Evolutionary conservation across 2,329 filamentous ascomycete species (phyloP).

Genomic region (Trichophaea hybrida): DNA sequence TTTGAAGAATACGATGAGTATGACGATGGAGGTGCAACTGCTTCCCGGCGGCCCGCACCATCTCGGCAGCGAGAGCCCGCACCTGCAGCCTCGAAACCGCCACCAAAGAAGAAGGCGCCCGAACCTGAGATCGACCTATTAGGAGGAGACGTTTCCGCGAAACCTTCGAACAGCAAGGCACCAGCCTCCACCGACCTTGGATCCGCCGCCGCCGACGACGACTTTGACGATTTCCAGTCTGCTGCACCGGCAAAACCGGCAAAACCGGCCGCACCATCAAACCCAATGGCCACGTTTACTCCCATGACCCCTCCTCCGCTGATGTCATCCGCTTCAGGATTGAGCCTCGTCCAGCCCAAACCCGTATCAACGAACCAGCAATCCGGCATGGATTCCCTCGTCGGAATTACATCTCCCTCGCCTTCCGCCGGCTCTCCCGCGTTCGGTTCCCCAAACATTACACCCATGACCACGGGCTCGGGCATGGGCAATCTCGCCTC

Average conservation of each 20-base stretch:
- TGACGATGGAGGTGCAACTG: slow-evolving; percentile 54
- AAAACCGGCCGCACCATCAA: slow-evolving; percentile 13
- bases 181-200: slow-evolving; percentile 30
- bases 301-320: slow-evolving; percentile 34
- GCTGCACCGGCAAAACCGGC: slow-evolving; percentile 46
- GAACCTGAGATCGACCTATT: slow-evolving; percentile 86
- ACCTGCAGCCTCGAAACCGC: slow-evolving; percentile 41
- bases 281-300: slow-evolving; percentile 33
- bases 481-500: slow-evolving; percentile 31
- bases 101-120: slow-evolving; percentile 58
- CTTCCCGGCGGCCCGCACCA: slow-evolving; percentile 32
- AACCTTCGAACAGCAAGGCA: slow-evolving; percentile 32
- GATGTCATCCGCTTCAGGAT: slow-evolving; percentile 30
- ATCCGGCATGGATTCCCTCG: slow-evolving; percentile 64
- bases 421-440: slow-evolving; percentile 42
- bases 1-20: slow-evolving; percentile 98
- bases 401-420: slow-evolving; percentile 63
- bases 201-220: slow-evolving; percentile 50
- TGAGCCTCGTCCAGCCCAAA: slow-evolving; percentile 55
- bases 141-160: slow-evolving; percentile 55
- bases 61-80: slow-evolving; percentile 12
- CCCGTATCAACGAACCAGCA: slow-evolving; percentile 73
- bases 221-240: slow-evolving; percentile 96
- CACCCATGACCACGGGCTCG: slow-evolving; percentile 33
- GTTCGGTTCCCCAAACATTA: slow-evolving; percentile 51